phyloP scores from a whole-genome alignment of 805 yeast genomes.

The Phaffomyces opuntiae region DNA sequence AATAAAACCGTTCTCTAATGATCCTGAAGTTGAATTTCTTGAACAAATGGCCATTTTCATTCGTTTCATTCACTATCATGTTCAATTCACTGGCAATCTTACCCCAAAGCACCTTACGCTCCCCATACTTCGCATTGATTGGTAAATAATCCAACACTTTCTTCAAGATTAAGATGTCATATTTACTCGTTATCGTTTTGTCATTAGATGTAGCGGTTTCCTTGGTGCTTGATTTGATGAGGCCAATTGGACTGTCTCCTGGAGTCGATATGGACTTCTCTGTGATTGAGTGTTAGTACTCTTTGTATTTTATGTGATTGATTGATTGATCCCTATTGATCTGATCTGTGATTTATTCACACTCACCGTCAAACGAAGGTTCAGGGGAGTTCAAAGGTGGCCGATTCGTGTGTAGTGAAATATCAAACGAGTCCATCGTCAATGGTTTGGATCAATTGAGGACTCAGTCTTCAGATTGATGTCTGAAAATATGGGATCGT shows the following conservation, averaged over 20 bases:
- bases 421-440: slow-evolving; percentile 1
- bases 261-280: background rate
- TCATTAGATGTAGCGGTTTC: too few relatives aligned
- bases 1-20: slow-evolving; percentile 6
- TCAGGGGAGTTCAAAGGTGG: slow-evolving; percentile 11
- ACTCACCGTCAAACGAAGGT: background rate
- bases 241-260: background rate
- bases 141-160: slow-evolving; percentile 3
- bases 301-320: too few relatives aligned
- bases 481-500: too few relatives aligned
- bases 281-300: background rate
- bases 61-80: background rate
- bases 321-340: too few relatives aligned
- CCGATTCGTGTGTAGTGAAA: slow-evolving; percentile 6
- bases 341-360: too few relatives aligned
- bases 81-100: background rate
- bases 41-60: too few relatives aligned
- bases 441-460: background rate
- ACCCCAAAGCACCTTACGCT: slow-evolving; percentile 2
- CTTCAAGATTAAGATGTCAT: background rate
- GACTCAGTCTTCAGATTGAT: too few relatives aligned
- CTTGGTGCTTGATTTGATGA: too few relatives aligned
- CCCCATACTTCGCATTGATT: slow-evolving; percentile 6
- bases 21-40: slow-evolving; percentile 2
- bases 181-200: too few relatives aligned